Conservation (phyloP, 2,329 filamentous ascomycete genomes). For the Fonsecaea erecta region DNA sequence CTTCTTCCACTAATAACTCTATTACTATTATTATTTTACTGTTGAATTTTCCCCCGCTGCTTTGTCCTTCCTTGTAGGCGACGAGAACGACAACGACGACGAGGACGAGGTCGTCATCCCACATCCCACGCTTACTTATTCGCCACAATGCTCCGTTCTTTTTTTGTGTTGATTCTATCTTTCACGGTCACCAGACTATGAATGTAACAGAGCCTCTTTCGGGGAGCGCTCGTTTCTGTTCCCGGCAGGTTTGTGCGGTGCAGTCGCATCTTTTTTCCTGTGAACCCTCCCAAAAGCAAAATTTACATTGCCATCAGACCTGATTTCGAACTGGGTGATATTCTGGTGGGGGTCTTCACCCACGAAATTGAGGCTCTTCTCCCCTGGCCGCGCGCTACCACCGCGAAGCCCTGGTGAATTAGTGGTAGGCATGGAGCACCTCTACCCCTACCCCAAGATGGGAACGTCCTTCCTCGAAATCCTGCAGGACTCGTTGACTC, state of each 20-base stretch:
- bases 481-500: constrained; percentile 43
- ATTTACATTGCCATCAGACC: background rate
- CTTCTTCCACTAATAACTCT: too few relatives aligned
- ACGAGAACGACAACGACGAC: background rate
- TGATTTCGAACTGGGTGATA: too few relatives aligned
- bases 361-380: too few relatives aligned
- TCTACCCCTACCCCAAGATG: constrained; percentile 38
- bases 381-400: too few relatives aligned
- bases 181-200: background rate
- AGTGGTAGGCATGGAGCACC: constrained; percentile 31
- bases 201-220: background rate
- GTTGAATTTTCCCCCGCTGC: background rate
- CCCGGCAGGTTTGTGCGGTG: background rate
- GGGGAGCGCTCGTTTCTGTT: background rate
- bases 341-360: too few relatives aligned
- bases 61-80: background rate
- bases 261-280: background rate
- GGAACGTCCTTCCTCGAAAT: constrained; percentile 38
- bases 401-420: too few relatives aligned
- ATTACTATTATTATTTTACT: background rate
- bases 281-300: background rate
- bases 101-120: background rate
- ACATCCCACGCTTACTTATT: background rate
- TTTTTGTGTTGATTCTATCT: background rate
- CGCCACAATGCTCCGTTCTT: background rate